phyloP scores from a whole-genome alignment of 192 early-diverging fungal species.

The Chytriomyces sp. region DNA sequence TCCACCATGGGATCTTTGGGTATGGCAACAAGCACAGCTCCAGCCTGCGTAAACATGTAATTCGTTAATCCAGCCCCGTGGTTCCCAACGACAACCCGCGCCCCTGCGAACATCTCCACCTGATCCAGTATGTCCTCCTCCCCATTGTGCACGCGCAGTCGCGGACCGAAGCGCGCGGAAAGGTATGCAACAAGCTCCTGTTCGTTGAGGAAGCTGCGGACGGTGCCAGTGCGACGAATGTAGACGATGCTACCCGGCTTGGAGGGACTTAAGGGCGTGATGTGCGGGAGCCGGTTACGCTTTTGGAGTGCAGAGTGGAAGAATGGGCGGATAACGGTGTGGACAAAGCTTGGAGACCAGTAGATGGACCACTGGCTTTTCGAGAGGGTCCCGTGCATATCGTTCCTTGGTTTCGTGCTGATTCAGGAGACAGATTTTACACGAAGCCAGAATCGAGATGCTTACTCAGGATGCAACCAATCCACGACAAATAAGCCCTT shows the following conservation, averaged over 20 bases:
- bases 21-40: slow-evolving; percentile 15
- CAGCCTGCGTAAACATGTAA: slow-evolving; percentile 9
- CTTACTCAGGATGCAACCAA: slow-evolving; percentile 11
- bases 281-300: slow-evolving; percentile 1
- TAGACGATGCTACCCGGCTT: slow-evolving; percentile 1
- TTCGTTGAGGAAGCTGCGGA: slow-evolving; percentile 25
- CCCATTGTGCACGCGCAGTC: slow-evolving; percentile 5
- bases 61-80: slow-evolving; percentile 21
- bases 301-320: slow-evolving; percentile 7
- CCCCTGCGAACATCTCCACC: slow-evolving; percentile 3
- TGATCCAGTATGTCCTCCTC: slow-evolving; percentile 8
- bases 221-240: not conserved
- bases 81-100: slow-evolving; percentile 18
- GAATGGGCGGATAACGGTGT: not conserved
- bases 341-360: slow-evolving; percentile 10
- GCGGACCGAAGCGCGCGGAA: not conserved
- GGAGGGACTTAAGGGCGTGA: not conserved
- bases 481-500: slow-evolving; percentile 12
- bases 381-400: not conserved
- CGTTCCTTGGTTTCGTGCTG: not conserved
- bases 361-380: not conserved
- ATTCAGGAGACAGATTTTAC: no score
- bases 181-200: not conserved
- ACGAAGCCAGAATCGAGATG: no score
- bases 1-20: slow-evolving; percentile 16